Conservation (phyloP, 176 grass and related monocot genomes). For the Oryza nivara region DNA sequence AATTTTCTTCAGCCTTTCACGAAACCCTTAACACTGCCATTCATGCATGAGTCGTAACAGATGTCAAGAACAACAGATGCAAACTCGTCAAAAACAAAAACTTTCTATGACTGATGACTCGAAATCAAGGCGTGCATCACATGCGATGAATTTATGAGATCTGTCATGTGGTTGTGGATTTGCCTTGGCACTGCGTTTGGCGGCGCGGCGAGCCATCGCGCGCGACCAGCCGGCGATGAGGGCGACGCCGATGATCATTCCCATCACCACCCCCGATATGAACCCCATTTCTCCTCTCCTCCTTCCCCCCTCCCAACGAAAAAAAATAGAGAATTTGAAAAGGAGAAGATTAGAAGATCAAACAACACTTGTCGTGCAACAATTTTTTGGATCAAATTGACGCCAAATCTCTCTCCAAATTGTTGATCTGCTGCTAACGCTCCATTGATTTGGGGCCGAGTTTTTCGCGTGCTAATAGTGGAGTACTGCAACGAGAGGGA, state of each 20-base stretch:
- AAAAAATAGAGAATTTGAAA: neutral
- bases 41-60: neutral
- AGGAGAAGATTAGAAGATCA: neutral
- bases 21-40: neutral
- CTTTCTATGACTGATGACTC: constrained; percentile 6
- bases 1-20: neutral
- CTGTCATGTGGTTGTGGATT: neutral
- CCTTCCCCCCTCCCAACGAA: neutral
- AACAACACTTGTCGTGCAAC: neutral
- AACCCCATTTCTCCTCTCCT: constrained; percentile 61
- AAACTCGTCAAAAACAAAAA: neutral
- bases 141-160: neutral
- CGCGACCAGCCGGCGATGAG: constrained; percentile 72
- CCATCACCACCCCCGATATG: constrained; percentile 82
- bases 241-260: constrained; percentile 70
- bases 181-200: constrained; percentile 67
- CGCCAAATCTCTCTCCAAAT: constrained; percentile 30
- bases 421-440: constrained; percentile 27
- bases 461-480: constrained; percentile 38
- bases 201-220: constrained; percentile 71
- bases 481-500: neutral
- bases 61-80: neutral
- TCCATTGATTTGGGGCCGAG: constrained; percentile 37
- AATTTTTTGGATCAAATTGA: constrained; percentile 19
- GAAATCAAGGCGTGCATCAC: neutral